Evolutionary conservation across 192 early-diverging fungal genomes (phyloP), one percentile per base, ranked within the genome.

Genomic region (Geosiphon pyriformis): DNA sequence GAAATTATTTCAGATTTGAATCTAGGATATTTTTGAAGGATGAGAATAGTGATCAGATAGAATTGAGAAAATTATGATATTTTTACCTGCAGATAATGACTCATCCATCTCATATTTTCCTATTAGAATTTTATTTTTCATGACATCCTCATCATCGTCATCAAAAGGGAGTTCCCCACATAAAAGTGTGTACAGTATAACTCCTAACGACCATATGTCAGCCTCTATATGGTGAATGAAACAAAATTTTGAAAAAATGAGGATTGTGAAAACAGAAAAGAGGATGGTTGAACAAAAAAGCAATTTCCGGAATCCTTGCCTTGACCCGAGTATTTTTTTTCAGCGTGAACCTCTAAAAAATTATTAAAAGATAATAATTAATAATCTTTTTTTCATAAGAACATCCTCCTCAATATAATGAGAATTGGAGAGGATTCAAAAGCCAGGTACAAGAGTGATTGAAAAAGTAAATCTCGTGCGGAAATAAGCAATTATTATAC

Each of bases 181-280:
- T 15, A 93, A 76, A 35, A 94, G 74, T 37, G 95, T 92, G 72
- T 91, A 96, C 11, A 94, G 82, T 64, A 98, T 89, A 17, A 96
- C 88, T 42, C 96, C 96, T 63, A 98, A 79, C 1, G 92, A 93
- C 94, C 95, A 98, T 60, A 98, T 81, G 79, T 98, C 96, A 18
- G 94, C 94, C 65, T 78, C 76, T 74, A 59, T 30, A 57, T 32
- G 6, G 15, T 27, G 22, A 4, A 46, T 50, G 23, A 64, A 49
- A 30, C 25, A 52, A 18, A 22, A 20, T 30, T 2, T 20, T 15
- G 20, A 3, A 42, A 31, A n/a, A 55, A 56, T 12, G 29, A 50
- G 30, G 59, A 59, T 26, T 18, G 25, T 42, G 12, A 55, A 4
- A 37, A 20, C 33, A 47, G 12, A 30, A 20, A 29, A 29, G 18